Evolutionary conservation across 164 flowering plant species (phyloP), one percentile per base, ranked within the genome.

Genomic region (Vitis amurensis): DNA sequence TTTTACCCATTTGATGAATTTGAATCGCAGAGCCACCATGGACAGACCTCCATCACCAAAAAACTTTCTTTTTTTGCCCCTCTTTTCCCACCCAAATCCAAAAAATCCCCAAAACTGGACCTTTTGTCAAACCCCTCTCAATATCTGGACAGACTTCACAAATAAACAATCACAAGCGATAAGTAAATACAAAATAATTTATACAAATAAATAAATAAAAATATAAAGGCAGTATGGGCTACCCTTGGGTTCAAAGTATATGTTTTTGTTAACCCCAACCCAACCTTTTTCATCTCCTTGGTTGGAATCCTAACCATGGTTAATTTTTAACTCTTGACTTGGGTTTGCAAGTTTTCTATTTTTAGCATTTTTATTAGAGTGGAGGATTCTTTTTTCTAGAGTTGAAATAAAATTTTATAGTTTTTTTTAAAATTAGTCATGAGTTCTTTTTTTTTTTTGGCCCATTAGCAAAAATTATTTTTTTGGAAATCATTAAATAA

Each of bases 1-100:
- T 17, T 6, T 6, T 9, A 13, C 13, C 64, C 59, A 30, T n/a
- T 49, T 14, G 63, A 63, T 67, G 49, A 74, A 71, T 79, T 81
- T 79, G 79, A 77, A 74, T 79, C 73, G 29, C 72, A 69, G 72
- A 75, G 78, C 69, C 73, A 71, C 80, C 84, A 81, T 77, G 74
- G 68, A 67, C 73, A 61, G 67, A 80, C 79, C 78, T 81, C 59
- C 75, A 65, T 73, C 81, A 55, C 66, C 69, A 63, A 37, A 12
- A 58, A 29, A 66, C 52, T 66, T 55, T 49, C 49, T 50, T 15
- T 64, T 61, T n/a, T 64, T 59, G 68, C 69, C 73, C 72, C 68
- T 58, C 67, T 61, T 75, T 77, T 75, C 72, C 63, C 55, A 53
- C 67, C 74, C 76, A 62, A 83, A 75, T 72, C 75, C 57, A 78